Evolutionary conservation across 1,284 basidiomycete species (phyloP), one percentile per base, ranked within the genome.

Genomic region (Cryptococcus sp.): DNA sequence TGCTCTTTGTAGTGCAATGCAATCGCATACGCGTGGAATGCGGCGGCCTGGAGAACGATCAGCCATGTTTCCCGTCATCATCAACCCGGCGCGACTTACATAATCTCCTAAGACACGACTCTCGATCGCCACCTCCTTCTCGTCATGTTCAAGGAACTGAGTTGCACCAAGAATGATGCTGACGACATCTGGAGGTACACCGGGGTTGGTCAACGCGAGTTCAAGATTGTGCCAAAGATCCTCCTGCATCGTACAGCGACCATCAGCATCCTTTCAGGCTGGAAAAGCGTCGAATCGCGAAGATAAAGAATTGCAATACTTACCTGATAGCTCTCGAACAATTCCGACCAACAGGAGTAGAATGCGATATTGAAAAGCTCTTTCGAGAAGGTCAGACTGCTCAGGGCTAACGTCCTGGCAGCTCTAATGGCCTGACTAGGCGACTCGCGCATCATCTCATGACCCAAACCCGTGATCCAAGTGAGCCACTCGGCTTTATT

Each of bases 111-210:
- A 85, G 15, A 91, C 90, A 51, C 91, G 86, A 64, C 95, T 89
- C 68, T 97, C 93, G 66, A 99, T 97, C 0, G 93, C 93, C 1
- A 99, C 82, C 1, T 91, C 85, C 75, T 97, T 97, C 76, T 99
- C 96, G 77, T 99, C 95, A 70, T 98, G 96, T 78, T 99, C 96
- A 91, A 99, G 97, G 76, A 99, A 99, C 77, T 99, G 96, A 8
- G 94, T 93, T n/a, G 99, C 83, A 76, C 94, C 94, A 60, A 99
- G 84, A 29, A 99, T 82, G 48, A 91, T 86, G 74, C 97, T 92
- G n/a, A 96, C 91, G 34, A 99, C 84, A 55, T 98, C 94, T 3
- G 91, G 84, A 0, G 95, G 92, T 3, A 92, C 87, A 4, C 83
- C 85, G 13, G 84, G 81, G 82, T 92, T 61, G 23, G 88, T 91